These are phyloP conservation scores for Neonectria ditissima DNA, from an alignment of 2,329 filamentous ascomycete species.

Conservation along the genomic window DNA sequence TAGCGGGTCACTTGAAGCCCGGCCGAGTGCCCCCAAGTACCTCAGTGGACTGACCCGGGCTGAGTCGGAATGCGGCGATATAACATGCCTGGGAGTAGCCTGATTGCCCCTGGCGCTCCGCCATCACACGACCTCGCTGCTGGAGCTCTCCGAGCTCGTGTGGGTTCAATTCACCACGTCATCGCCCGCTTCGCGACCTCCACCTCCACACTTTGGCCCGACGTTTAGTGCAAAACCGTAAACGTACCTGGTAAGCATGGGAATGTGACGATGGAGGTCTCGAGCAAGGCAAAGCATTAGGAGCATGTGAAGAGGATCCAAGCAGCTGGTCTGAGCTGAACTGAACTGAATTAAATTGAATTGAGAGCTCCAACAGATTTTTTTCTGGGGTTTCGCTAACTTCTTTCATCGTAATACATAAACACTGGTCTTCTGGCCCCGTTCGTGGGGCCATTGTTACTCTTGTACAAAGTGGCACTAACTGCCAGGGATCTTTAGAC, in stretches of 20 bases:
- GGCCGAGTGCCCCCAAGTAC: not conserved
- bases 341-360: constrained; percentile 38
- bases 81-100: constrained; percentile 13
- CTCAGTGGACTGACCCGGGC: constrained; percentile 26
- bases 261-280: constrained; percentile 9
- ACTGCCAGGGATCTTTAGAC: constrained; percentile 66
- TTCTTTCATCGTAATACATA: constrained; percentile 42
- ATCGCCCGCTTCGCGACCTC: constrained; percentile 37
- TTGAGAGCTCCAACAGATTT: constrained; percentile 45
- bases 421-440: constrained; percentile 42
- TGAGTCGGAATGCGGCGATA: constrained; percentile 26
- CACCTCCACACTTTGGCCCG: constrained; percentile 42
- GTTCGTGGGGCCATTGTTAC: constrained; percentile 38
- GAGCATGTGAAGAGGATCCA: constrained; percentile 1
- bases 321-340: constrained; percentile 11
- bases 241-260: constrained; percentile 9
- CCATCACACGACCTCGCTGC: constrained; percentile 40
- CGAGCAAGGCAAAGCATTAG: not conserved
- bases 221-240: constrained; percentile 7
- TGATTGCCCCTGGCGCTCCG: constrained; percentile 34
- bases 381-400: constrained; percentile 46
- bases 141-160: constrained; percentile 47
- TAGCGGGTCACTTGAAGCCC: constrained; percentile 11
- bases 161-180: constrained; percentile 42
- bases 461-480: constrained; percentile 45